Percentiles rank a stretch among this genome's conserved stretches.
These are phyloP conservation scores for Aplosporella prunicola DNA, from an alignment of 2,329 filamentous ascomycete genomes.

Conservation along the genomic window DNA sequence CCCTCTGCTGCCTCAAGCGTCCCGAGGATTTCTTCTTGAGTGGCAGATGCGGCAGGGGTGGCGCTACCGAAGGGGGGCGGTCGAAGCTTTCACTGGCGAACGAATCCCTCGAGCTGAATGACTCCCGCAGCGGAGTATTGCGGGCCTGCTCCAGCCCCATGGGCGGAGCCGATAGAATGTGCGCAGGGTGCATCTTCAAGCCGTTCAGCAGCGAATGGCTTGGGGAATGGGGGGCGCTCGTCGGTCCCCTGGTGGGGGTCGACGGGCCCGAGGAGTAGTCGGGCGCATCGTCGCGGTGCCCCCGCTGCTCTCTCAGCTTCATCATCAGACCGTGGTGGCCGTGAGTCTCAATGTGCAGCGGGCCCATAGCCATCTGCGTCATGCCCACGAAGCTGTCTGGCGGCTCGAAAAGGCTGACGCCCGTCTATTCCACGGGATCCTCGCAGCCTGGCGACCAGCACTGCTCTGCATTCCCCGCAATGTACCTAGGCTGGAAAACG, in stretches of 20 bases:
- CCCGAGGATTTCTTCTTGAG: constrained; percentile 28
- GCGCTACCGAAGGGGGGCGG: constrained; percentile 7
- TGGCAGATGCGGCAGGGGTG: constrained; percentile 26
- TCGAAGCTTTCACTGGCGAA: constrained; percentile 5
- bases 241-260: constrained; percentile 2
- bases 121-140: constrained; percentile 3
- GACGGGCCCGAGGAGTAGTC: not conserved
- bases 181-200: constrained; percentile 8
- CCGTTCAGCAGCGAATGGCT: constrained; percentile 8
- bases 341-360: too few species aligned
- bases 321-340: too few species aligned
- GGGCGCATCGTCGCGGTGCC: too few species aligned
- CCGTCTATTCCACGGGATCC: constrained; percentile 4
- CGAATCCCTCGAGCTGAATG: constrained; percentile 7
- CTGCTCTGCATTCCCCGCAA: constrained; percentile 8
- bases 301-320: too few species aligned
- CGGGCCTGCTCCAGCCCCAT: constrained; percentile 1
- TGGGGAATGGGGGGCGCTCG: constrained; percentile 9
- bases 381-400: too few species aligned
- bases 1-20: constrained; percentile 15
- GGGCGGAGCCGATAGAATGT: constrained; percentile 5
- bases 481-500: not conserved
- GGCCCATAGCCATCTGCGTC: constrained; percentile 9
- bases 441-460: constrained; percentile 9
- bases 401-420: constrained; percentile 5